A percentile compares a stretch with the other conserved stretches of the same genome.
Evolutionary conservation across 2,329 filamentous ascomycete species (phyloP).

Genomic region (Fusarium redolens): DNA sequence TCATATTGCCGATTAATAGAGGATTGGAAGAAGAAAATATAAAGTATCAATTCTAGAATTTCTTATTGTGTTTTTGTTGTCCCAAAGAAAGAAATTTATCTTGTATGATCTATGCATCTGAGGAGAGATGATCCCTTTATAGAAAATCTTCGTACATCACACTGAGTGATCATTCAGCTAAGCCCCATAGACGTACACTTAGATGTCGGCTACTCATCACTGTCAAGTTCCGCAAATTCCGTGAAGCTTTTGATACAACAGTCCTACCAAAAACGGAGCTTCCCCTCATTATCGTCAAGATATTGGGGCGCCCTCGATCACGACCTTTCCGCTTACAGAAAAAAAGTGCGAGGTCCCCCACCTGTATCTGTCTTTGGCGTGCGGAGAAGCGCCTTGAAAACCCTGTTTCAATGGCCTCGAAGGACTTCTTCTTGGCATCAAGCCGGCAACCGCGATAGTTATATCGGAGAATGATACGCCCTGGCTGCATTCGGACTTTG

Average conservation of each 20-base stretch:
- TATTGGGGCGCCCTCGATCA: not conserved
- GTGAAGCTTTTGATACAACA: not conserved
- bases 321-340: not conserved
- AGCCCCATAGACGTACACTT: fast-evolving
- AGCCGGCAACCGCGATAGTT: not conserved
- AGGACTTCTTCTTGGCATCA: too few relatives aligned
- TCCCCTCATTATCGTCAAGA: not conserved
- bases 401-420: not conserved
- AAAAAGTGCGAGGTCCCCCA: constrained; percentile 8
- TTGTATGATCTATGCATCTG: fast-evolving
- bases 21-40: fast-evolving
- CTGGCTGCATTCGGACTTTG: not conserved
- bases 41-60: fast-evolving
- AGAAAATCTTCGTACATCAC: not conserved
- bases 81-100: fast-evolving
- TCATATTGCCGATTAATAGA: not conserved
- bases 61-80: fast-evolving
- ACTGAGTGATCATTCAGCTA: fast-evolving
- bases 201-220: not conserved
- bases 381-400: not conserved
- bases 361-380: not conserved
- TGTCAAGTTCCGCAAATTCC: not conserved
- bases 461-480: not conserved
- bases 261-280: not conserved
- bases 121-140: not conserved